Conservation (phyloP, 495 filamentous ascomycete species). For the Letharia lupina region DNA sequence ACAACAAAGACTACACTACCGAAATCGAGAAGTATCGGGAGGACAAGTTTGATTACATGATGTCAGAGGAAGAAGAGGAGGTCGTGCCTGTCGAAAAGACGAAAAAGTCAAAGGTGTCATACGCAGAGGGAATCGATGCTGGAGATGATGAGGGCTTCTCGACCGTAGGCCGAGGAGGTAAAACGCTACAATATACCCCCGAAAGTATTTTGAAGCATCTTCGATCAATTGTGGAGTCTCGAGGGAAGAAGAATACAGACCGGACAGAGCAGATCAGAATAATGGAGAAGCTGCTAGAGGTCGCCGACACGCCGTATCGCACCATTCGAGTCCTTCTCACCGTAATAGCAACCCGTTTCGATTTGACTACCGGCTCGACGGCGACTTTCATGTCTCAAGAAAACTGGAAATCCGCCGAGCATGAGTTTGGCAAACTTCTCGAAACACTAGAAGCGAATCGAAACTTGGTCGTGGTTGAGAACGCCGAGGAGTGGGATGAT, state of each 20-base stretch:
- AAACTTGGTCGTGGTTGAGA: slow-evolving; percentile 77
- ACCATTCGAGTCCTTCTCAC: slow-evolving; percentile 87
- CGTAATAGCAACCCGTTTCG: slow-evolving; percentile 88
- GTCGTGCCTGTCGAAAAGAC: slow-evolving; percentile 35
- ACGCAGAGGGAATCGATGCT: slow-evolving; percentile 33
- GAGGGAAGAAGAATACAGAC: slow-evolving; percentile 98
- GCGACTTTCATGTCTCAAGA: slow-evolving; percentile 86
- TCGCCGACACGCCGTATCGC: slow-evolving; percentile 85
- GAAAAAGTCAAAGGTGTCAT: slow-evolving; percentile 44
- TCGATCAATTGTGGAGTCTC: slow-evolving; percentile 81
- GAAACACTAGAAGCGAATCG: slow-evolving; percentile 67
- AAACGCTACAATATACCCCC: slow-evolving; percentile 78
- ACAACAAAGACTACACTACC: slow-evolving; percentile 85
- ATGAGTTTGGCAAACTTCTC: slow-evolving; percentile 70
- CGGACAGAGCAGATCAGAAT: slow-evolving; percentile 86
- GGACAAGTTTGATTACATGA: slow-evolving; percentile 79
- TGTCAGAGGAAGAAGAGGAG: slow-evolving; percentile 68
- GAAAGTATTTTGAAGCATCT: slow-evolving; percentile 98
- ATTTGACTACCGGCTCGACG: slow-evolving; percentile 70
- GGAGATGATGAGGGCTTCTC: slow-evolving; percentile 75
- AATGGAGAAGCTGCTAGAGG: slow-evolving; percentile 92
- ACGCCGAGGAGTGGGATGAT: slow-evolving; percentile 97
- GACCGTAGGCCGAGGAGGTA: slow-evolving; percentile 78
- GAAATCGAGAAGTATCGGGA: slow-evolving; percentile 83
- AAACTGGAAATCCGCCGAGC: slow-evolving; percentile 92